Base-by-base conservation (phyloP, 768 basidiomycete species). In the Mycena epipterygia region DNA sequence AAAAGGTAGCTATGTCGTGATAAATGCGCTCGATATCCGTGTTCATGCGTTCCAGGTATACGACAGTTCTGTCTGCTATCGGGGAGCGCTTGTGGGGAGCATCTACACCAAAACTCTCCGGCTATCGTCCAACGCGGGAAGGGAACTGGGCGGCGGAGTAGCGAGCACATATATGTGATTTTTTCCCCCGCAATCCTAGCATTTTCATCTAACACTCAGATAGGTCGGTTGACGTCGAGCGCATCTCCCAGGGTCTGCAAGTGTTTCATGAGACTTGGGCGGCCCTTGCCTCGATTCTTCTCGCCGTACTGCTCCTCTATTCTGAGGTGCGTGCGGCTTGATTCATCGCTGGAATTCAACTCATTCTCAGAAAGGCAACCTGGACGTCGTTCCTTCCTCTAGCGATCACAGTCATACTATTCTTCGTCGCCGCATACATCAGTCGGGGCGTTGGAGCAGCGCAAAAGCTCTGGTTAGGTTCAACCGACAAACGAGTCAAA, bases 401-500 rank as follows among this genome's bases (percentile, higher is more conserved):
- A 8, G 64, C 19, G 2, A 71, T 71, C 41, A 71, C 58, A 11
- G 1, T 56, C n/a, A 14, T 59, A 0, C 30, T 71, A 3, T 25
- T 66, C 19, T n/a, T 19, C 3, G 33, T 51, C 5, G 46, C 69
- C 7, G 69, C 46, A 19, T 51, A 64, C n/a, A 33, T 66, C 1
- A 71, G 69, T 33, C 51, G 32, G 6, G 69, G 69, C 2, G 32
- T 71, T 5, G 64, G 57, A 9, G 64, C 41, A 0, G 64, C 69
- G 2, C 69, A 71, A 2, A 37, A 37, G 23, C 13, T 7, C 5
- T 71, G 69, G 69, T 29, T 71, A 4, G 58, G 51, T 29, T 59
- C 64, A 3, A 71, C 69, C 3, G 64, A 71, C 64, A 71, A 71
- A n/a, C 69, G 69, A 1, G 64, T 71, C 42, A 71, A 71, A 30